A percentile compares a stretch with the other conserved stretches of the same genome.
Evolutionary conservation across 805 yeast genomes (phyloP).

Genomic region (Dipodascopsis tothii): DNA sequence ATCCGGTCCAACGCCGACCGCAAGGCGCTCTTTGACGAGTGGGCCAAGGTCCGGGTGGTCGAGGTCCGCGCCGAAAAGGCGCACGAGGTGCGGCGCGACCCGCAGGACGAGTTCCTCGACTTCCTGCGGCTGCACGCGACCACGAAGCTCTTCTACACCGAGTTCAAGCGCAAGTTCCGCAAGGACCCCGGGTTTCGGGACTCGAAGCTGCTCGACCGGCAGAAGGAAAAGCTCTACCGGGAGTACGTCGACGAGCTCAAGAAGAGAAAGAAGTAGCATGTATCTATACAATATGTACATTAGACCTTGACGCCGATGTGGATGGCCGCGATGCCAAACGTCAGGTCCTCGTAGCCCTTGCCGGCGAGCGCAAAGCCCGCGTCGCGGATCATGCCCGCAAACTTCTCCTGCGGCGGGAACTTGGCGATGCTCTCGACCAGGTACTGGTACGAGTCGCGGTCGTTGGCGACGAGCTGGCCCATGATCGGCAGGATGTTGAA

Average conservation of each 20-base stretch:
- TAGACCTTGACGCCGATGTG: slow-evolving; percentile 88
- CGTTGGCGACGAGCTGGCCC: slow-evolving; percentile 94
- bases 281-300: slow-evolving; percentile 7
- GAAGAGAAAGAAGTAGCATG: background rate
- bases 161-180: slow-evolving; percentile 36
- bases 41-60: slow-evolving; percentile 33
- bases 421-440: slow-evolving; percentile 87
- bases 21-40: slow-evolving; percentile 38
- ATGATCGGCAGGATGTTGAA: slow-evolving; percentile 80
- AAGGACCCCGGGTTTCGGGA: slow-evolving; percentile 26
- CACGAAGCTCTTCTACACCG: slow-evolving; percentile 33
- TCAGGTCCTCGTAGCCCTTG: slow-evolving; percentile 84
- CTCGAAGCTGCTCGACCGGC: slow-evolving; percentile 31
- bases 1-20: slow-evolving; percentile 34
- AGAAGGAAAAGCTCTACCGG: slow-evolving; percentile 36
- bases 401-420: slow-evolving; percentile 88
- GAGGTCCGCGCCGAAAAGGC: slow-evolving; percentile 9
- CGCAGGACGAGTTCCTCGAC: slow-evolving; percentile 27
- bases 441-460: slow-evolving; percentile 92
- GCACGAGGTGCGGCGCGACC: slow-evolving; percentile 3
- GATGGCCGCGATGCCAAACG: slow-evolving; percentile 92
- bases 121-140: slow-evolving; percentile 28
- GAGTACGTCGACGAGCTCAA: slow-evolving; percentile 25
- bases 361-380: slow-evolving; percentile 93
- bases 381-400: slow-evolving; percentile 82